Conservation (phyloP, 2,329 filamentous ascomycete species). For the Triangularia verruculosa region DNA sequence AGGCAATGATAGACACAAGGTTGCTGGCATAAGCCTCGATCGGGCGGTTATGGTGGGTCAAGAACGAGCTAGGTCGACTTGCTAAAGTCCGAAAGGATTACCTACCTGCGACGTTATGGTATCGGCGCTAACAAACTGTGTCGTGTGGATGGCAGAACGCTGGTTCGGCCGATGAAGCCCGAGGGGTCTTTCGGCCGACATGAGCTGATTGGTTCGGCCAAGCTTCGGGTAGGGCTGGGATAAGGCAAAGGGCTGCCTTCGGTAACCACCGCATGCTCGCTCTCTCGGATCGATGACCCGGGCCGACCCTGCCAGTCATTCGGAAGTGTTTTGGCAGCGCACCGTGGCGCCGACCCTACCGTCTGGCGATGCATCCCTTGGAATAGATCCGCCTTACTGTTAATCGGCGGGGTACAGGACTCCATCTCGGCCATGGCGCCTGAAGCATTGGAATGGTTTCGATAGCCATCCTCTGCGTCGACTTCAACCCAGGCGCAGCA, state of each 20-base stretch:
- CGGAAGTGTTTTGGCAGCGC: no score
- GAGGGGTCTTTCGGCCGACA: not conserved
- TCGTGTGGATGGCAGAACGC: not conserved
- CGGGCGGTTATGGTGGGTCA: not conserved
- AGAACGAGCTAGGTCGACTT: not conserved
- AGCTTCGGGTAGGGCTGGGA: not conserved
- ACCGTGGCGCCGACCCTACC: not conserved
- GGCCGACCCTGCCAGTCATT: no score
- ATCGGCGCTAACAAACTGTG: not conserved
- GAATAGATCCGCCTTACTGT: not conserved
- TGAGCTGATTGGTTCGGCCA: not conserved
- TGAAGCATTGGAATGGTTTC: no score
- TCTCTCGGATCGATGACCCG: not conserved
- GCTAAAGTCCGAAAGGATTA: not conserved
- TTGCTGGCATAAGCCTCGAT: not conserved
- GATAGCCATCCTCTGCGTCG: not conserved
- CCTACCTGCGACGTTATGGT: no score
- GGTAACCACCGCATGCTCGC: not conserved
- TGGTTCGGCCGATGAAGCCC: not conserved
- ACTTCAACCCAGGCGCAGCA: not conserved
- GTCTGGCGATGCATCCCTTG: not conserved
- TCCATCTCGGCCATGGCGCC: no score
- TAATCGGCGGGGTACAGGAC: no score
- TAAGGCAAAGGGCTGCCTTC: not conserved
- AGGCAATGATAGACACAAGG: not conserved